phyloP scores from a whole-genome alignment of 805 yeast genomes.

The Komagataella pseudopastoris region DNA sequence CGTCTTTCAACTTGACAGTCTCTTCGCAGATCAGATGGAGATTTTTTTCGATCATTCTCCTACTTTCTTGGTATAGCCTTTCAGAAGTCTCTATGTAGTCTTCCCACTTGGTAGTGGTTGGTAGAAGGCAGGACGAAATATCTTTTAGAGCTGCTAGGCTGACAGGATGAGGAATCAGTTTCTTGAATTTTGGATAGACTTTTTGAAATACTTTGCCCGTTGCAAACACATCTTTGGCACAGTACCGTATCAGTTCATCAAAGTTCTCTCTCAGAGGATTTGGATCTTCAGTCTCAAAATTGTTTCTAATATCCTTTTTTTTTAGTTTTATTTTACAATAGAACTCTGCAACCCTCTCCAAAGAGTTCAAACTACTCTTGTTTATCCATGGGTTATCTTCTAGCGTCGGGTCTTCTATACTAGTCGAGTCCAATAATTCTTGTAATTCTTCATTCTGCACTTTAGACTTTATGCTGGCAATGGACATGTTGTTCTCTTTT shows the following conservation, averaged over 20 bases:
- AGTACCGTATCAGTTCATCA: slow-evolving; percentile 54
- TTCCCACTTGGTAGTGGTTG: slow-evolving; percentile 67
- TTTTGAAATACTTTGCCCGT: slow-evolving; percentile 59
- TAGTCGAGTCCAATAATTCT: slow-evolving; percentile 14
- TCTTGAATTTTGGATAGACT: slow-evolving; percentile 54
- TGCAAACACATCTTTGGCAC: slow-evolving; percentile 72
- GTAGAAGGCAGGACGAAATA: slow-evolving; percentile 62
- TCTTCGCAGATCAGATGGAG: slow-evolving; percentile 48
- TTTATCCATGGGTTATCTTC: slow-evolving; percentile 80
- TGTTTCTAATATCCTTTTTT: slow-evolving; percentile 61
- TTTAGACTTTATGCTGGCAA: slow-evolving; percentile 9
- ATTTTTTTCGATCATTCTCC: slow-evolving; percentile 39
- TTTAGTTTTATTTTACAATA: slow-evolving; percentile 61
- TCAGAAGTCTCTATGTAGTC: slow-evolving; percentile 63
- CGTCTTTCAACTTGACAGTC: slow-evolving; percentile 31
- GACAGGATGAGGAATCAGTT: slow-evolving; percentile 83
- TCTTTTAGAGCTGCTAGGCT: slow-evolving; percentile 78
- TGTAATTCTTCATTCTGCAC: slow-evolving; percentile 11
- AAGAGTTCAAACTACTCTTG: slow-evolving; percentile 63
- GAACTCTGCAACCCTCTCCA: slow-evolving; percentile 65
- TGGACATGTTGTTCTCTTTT: slow-evolving; percentile 5
- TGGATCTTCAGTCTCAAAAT: slow-evolving; percentile 42
- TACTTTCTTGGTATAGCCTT: slow-evolving; percentile 42
- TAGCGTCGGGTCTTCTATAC: slow-evolving; percentile 16
- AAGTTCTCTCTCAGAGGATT: slow-evolving; percentile 41